phyloP scores from a whole-genome alignment of 2,329 filamentous ascomycete genomes.

The Cladophialophora exuberans region DNA sequence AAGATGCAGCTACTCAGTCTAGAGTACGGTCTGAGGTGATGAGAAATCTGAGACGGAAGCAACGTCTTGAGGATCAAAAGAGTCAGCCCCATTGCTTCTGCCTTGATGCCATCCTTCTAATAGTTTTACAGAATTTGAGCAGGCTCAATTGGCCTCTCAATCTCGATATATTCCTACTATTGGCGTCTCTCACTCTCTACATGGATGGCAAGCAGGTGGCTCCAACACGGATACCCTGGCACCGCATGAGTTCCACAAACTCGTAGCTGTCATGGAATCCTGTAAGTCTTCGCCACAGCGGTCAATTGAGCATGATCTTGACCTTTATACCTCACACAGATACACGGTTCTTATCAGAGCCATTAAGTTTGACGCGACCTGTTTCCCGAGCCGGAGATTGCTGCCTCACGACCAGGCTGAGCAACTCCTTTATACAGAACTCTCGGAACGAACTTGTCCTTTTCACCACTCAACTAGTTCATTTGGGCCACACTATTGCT shows the following conservation, averaged over 20 bases:
- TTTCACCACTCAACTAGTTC: slow-evolving; percentile 5
- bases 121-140: slow-evolving; percentile 6
- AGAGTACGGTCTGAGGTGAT: slow-evolving; percentile 14
- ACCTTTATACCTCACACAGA: slow-evolving; percentile 3
- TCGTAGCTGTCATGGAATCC: slow-evolving; percentile 8
- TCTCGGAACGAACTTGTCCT: slow-evolving; percentile 9
- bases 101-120: not conserved
- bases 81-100: not conserved
- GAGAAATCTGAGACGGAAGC: slow-evolving; percentile 16
- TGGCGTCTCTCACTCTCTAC: not conserved
- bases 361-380: slow-evolving; percentile 3
- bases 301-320: not conserved
- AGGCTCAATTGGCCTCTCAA: not conserved
- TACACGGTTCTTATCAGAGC: slow-evolving; percentile 11
- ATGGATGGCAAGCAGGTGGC: slow-evolving; percentile 7
- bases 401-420: not conserved
- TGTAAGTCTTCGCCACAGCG: not conserved
- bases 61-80: slow-evolving; percentile 9
- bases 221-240: not conserved
- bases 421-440: not conserved
- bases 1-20: slow-evolving; percentile 1
- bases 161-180: not conserved
- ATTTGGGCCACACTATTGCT: slow-evolving; percentile 15
- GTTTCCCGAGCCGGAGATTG: not conserved
- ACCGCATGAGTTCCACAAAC: slow-evolving; percentile 7